phyloP scores from a whole-genome alignment of 805 yeast genomes.

The Suhomyces faveliae region DNA sequence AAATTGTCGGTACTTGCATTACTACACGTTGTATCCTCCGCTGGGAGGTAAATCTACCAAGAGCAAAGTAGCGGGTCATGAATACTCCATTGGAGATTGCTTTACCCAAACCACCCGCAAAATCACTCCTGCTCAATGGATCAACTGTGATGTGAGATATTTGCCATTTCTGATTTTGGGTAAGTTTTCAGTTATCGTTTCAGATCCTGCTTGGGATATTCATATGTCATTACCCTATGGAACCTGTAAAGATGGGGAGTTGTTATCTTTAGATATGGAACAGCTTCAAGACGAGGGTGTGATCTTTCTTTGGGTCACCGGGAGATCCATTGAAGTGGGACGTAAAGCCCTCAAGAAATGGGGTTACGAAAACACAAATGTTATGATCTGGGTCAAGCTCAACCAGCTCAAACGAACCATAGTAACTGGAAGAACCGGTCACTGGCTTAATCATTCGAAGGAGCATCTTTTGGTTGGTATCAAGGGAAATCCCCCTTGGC shows the following conservation, averaged over 20 bases:
- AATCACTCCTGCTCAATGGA: constrained; percentile 72
- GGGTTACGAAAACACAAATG: constrained; percentile 82
- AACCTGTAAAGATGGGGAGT: constrained; percentile 73
- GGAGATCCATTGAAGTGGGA: constrained; percentile 88
- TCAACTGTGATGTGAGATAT: constrained; percentile 75
- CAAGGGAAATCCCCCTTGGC: constrained; percentile 78
- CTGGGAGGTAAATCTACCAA: neutral
- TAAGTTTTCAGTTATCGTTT: constrained; percentile 75
- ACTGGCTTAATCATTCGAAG: constrained; percentile 93
- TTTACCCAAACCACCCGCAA: constrained; percentile 33
- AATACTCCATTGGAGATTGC: constrained; percentile 51
- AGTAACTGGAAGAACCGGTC: constrained; percentile 95
- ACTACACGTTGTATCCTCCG: constrained; percentile 50
- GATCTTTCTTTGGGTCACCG: constrained; percentile 89
- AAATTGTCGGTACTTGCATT: constrained; percentile 80
- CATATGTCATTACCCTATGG: constrained; percentile 85
- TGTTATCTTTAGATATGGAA: constrained; percentile 62
- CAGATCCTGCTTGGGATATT: constrained; percentile 97
- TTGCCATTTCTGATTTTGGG: constrained; percentile 73
- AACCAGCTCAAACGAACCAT: constrained; percentile 86
- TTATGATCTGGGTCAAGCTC: constrained; percentile 86
- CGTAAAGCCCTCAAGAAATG: constrained; percentile 70
- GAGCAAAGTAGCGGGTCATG: constrained; percentile 21
- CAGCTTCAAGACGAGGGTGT: constrained; percentile 81
- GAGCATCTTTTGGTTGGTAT: constrained; percentile 86